These are phyloP conservation scores for Sugiyamaella chiloensis DNA, from an alignment of 805 yeast genomes.

Conservation along the genomic window DNA sequence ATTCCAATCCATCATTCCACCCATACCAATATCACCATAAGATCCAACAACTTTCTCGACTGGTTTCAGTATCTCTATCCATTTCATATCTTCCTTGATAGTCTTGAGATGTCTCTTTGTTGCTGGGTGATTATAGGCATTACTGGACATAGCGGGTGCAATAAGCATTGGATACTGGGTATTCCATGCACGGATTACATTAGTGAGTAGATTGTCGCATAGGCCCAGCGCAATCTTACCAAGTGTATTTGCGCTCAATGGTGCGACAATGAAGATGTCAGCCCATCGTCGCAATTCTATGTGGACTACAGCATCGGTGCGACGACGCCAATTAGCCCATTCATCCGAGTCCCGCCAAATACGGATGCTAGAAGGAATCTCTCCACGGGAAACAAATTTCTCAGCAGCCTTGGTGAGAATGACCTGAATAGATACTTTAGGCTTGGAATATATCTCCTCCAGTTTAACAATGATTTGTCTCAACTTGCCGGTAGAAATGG, in stretches of 20 bases:
- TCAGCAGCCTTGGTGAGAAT: conserved; percentile 84
- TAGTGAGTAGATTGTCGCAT: conserved; percentile 87
- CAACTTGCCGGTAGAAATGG: conserved; percentile 78
- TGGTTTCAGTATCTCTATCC: conserved; percentile 91
- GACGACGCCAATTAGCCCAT: conserved; percentile 81
- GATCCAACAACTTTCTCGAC: conserved; percentile 90
- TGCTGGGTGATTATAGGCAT: conserved; percentile 83
- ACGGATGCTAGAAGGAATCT: conserved; percentile 63
- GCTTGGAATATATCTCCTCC: conserved; percentile 72
- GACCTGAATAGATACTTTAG: conserved; percentile 76
- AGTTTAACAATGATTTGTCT: conserved; percentile 75
- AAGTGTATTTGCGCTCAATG: conserved; percentile 88
- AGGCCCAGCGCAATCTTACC: conserved; percentile 87
- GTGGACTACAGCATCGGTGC: conserved; percentile 90
- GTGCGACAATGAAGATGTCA: conserved; percentile 86
- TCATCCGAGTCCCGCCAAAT: conserved; percentile 95
- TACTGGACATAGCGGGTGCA: conserved; percentile 96
- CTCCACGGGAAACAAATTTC: conserved; percentile 62
- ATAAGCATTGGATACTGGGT: conserved; percentile 81
- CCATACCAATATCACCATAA: conserved; percentile 98
- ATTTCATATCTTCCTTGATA: conserved; percentile 86
- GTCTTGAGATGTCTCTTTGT: conserved; percentile 78
- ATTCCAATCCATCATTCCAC: conserved; percentile 98
- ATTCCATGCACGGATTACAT: conserved; percentile 93
- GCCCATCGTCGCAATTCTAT: conserved; percentile 97